Evolutionary conservation across 73 alveolate species (phyloP).

Genomic region (Paramecium primaurelia): DNA sequence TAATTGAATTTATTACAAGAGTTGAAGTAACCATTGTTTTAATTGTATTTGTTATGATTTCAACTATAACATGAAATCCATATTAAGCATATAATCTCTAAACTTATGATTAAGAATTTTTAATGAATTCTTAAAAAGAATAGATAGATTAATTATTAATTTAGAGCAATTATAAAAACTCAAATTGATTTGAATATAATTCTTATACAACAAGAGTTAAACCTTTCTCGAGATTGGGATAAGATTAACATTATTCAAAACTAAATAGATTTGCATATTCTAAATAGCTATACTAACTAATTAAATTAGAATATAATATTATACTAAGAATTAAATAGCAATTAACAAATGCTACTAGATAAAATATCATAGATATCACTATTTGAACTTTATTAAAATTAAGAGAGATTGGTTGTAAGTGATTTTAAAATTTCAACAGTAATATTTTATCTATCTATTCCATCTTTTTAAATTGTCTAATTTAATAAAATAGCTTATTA

Average conservation of each 20-base stretch:
- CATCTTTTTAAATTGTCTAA: not conserved
- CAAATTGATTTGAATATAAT: not conserved
- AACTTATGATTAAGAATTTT: not conserved
- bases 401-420: not conserved
- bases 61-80: not conserved
- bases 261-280: not conserved
- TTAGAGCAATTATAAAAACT: not conserved
- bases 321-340: not conserved
- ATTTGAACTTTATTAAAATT: not conserved
- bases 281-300: not conserved
- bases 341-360: not conserved
- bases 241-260: not conserved
- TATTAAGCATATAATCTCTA: not conserved
- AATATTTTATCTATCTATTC: not conserved
- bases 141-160: not conserved
- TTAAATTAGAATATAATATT: not conserved
- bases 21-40: not conserved
- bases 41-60: not conserved
- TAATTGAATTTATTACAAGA: not conserved
- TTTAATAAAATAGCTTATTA: not conserved
- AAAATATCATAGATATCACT: not conserved
- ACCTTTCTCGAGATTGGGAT: not conserved
- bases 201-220: not conserved
- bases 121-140: not conserved
- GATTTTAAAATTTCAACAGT: not conserved